Percentiles rank a stretch among this genome's conserved stretches.
Evolutionary conservation across 345 rosid species (phyloP).

Genomic region (Eucalyptus sp.): DNA sequence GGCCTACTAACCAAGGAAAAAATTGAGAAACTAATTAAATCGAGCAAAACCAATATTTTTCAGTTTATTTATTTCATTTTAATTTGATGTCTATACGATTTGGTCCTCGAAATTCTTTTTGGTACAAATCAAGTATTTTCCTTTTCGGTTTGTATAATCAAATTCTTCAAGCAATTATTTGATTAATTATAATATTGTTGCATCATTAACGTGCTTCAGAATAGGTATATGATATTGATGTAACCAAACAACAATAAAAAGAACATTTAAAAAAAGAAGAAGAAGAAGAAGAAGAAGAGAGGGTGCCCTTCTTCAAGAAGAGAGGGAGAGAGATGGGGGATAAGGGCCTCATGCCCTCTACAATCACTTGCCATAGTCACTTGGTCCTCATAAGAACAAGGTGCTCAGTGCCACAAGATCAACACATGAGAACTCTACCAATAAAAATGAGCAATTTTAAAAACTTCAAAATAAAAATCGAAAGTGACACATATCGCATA

Average conservation of each 20-base stretch:
- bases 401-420: not conserved
- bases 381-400: not conserved
- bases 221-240: too few species aligned
- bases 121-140: too few species aligned
- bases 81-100: not conserved
- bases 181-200: too few species aligned
- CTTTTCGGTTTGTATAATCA: too few species aligned
- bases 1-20: not conserved
- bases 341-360: not conserved
- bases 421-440: not conserved
- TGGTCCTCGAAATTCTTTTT: too few species aligned
- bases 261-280: too few species aligned
- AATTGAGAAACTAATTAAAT: not conserved
- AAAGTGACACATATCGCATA: not conserved
- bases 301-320: not conserved
- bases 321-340: not conserved
- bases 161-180: too few species aligned
- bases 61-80: too few species aligned
- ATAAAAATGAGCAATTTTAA: not conserved
- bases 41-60: not conserved
- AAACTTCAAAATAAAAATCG: not conserved
- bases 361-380: not conserved
- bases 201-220: too few species aligned
- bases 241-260: not conserved
- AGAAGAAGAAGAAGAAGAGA: not conserved